Conservation (phyloP, 371 early-diverging fungal species). For the Apophysomyces ossiformis region DNA sequence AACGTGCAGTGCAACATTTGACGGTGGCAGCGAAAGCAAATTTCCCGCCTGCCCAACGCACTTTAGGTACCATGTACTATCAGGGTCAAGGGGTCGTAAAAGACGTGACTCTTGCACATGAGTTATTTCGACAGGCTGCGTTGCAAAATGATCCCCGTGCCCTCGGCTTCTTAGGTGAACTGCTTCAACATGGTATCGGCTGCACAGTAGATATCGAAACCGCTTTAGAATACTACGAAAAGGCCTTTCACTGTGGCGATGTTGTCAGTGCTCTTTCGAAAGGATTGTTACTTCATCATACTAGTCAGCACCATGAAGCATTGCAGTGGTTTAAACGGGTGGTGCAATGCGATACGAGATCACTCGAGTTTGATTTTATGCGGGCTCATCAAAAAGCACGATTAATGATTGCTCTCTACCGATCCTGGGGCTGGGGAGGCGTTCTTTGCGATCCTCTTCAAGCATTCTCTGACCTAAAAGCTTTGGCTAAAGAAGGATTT, state of each 20-base stretch:
- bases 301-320: conserved; percentile 10
- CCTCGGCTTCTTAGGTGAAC: conserved; percentile 25
- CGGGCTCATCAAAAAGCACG: conserved; percentile 14
- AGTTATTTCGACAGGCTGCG: conserved; percentile 26
- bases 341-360: neutral
- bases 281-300: conserved; percentile 5
- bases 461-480: conserved; percentile 15
- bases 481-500: conserved; percentile 1
- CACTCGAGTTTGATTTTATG: conserved; percentile 18
- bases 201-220: conserved; percentile 12
- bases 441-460: conserved; percentile 2
- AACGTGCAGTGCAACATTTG: conserved; percentile 31
- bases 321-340: conserved; percentile 14
- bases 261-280: conserved; percentile 8
- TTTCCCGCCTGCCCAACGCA: conserved; percentile 32
- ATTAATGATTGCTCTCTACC: conserved; percentile 25
- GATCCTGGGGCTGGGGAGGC: conserved; percentile 36
- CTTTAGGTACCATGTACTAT: conserved; percentile 48
- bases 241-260: conserved; percentile 2
- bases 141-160: conserved; percentile 25
- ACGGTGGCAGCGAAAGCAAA: conserved; percentile 26
- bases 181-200: conserved; percentile 26
- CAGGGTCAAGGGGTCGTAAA: conserved; percentile 38
- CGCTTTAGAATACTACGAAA: conserved; percentile 17
- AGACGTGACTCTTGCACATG: conserved; percentile 44